phyloP scores from a whole-genome alignment of 2,329 filamentous ascomycete genomes.

The Penicillium sp. region DNA sequence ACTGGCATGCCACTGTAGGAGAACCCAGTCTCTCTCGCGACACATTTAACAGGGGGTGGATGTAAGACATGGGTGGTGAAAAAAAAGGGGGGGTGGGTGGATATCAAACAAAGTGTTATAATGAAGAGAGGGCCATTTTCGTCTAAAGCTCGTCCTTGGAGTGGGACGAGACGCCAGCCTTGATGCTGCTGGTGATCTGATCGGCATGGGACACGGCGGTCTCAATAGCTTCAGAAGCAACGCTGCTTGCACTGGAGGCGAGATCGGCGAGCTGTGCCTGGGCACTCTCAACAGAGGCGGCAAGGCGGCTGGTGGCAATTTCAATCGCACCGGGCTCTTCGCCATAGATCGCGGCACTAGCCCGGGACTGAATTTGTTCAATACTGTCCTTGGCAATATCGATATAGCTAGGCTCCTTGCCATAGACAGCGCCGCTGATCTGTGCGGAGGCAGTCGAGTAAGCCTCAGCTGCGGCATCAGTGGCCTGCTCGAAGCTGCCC shows the following conservation, averaged over 20 bases:
- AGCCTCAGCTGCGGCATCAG: slow-evolving; percentile 59
- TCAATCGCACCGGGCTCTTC: slow-evolving; percentile 48
- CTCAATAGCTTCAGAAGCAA: slow-evolving; percentile 43
- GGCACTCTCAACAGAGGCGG: slow-evolving; percentile 45
- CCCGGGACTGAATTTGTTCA: slow-evolving; percentile 60
- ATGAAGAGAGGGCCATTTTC: not conserved
- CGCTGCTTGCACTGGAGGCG: slow-evolving; percentile 40
- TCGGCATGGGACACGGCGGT: slow-evolving; percentile 52
- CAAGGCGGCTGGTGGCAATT: slow-evolving; percentile 40
- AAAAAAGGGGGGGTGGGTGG: slow-evolving; percentile 14
- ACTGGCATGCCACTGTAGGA: slow-evolving; percentile 15
- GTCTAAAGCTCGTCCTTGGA: slow-evolving; percentile 35
- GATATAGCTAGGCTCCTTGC: slow-evolving; percentile 58
- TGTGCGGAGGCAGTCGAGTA: slow-evolving; percentile 58
- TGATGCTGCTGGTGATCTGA: slow-evolving; percentile 53
- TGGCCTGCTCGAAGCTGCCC: slow-evolving; percentile 60
- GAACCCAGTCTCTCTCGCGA: slow-evolving; percentile 14
- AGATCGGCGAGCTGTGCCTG: slow-evolving; percentile 41
- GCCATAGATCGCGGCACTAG: slow-evolving; percentile 63
- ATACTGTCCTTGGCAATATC: slow-evolving; percentile 61
- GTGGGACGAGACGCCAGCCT: slow-evolving; percentile 48
- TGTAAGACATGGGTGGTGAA: slow-evolving; percentile 17
- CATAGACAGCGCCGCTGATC: slow-evolving; percentile 62
- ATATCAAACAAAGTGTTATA: slow-evolving; percentile 19
- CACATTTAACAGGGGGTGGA: slow-evolving; percentile 9